Base-by-base conservation (phyloP, 2,329 filamentous ascomycete species). In the Diaporthe batatas region DNA sequence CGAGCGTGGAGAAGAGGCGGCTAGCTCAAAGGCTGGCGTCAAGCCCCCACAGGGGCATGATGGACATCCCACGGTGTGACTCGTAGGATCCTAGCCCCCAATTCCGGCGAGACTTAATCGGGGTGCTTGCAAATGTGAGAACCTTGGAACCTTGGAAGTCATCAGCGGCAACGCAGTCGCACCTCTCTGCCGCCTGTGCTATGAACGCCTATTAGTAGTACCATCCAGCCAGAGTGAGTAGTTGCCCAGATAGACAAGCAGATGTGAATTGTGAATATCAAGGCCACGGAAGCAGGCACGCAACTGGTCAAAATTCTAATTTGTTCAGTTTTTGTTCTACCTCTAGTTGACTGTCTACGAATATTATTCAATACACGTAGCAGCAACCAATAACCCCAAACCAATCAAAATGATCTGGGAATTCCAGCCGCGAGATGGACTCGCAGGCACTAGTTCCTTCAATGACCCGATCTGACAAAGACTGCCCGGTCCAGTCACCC, bases 401-500 rank as follows among this genome's bases (percentile, higher is more conserved):
- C 39, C 16, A 12, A 23, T 49, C 21, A 49, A 11, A 14, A 21
- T 1, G 12, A 8, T 44, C 16, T 25, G 42, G 23, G 29, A 6
- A 18, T 49, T 18, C 18, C 10, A 10, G 18, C 44, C 18, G 18
- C 6, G 2, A n/a, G 3, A 11, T 51, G 47, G 47, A 51, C n/a
- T 51, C 23, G 23, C 68, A 54, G 68, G 21, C 32, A 16, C 32
- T 39, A 32, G 68, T 42, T 18, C 53, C 34, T 32, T 53, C 23
- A 23, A 12, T 6, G 25, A 12, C n/a, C 18, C 18, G 3, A 36
- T 29, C n/a, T 14, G 2, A 34, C 10, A 62, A 4, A 2, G 6
- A 54, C 4, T 39, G 44, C 42, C 65, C 68, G 44, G 11, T 44
- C 47, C 34, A 71, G 34, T 44, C 58, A 71, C 57, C 57, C 49